Evolutionary conservation across 2,329 filamentous ascomycete species (phyloP).

Genomic region (Gremmenia infestans): DNA sequence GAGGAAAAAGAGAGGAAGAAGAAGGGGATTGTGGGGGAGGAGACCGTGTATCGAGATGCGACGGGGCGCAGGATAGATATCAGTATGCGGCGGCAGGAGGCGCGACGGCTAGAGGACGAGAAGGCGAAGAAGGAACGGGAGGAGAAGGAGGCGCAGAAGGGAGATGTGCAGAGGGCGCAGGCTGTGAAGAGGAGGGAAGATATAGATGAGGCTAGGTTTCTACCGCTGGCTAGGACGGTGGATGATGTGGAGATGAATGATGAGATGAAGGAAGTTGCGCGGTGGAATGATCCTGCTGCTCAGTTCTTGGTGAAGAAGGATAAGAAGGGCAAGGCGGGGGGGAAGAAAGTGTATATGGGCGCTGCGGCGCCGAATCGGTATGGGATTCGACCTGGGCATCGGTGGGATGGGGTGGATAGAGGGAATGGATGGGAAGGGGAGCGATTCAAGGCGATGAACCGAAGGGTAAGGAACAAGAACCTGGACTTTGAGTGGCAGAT

Average conservation of each 20-base stretch:
- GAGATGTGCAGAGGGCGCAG: slow-evolving; percentile 75
- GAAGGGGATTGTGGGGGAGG: slow-evolving; percentile 45
- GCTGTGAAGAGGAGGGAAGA: slow-evolving; percentile 59
- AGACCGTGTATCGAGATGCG: slow-evolving; percentile 94
- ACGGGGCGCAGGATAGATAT: slow-evolving; percentile 92
- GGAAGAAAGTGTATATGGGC: slow-evolving; percentile 61
- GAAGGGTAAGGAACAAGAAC: slow-evolving; percentile 67
- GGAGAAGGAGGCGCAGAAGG: slow-evolving; percentile 67
- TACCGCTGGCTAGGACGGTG: slow-evolving; percentile 72
- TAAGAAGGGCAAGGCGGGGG: slow-evolving; percentile 18
- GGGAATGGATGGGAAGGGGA: slow-evolving; percentile 91
- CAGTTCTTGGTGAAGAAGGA: slow-evolving; percentile 59
- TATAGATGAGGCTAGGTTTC: slow-evolving; percentile 74
- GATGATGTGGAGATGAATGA: slow-evolving; percentile 85
- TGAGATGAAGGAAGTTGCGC: slow-evolving; percentile 67
- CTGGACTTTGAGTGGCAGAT: slow-evolving; percentile 94
- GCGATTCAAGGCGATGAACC: slow-evolving; percentile 84
- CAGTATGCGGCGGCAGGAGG: slow-evolving; percentile 82
- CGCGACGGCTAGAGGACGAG: slow-evolving; percentile 72
- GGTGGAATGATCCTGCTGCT: slow-evolving; percentile 95
- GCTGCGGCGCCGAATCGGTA: slow-evolving; percentile 86
- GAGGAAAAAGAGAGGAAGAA: slow-evolving; percentile 38
- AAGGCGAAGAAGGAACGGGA: slow-evolving; percentile 58
- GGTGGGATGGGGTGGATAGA: slow-evolving; percentile 96
- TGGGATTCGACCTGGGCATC: slow-evolving; percentile 83